Conservation (phyloP, 129 eudicot genomes). For the Pittosporum tobira region DNA sequence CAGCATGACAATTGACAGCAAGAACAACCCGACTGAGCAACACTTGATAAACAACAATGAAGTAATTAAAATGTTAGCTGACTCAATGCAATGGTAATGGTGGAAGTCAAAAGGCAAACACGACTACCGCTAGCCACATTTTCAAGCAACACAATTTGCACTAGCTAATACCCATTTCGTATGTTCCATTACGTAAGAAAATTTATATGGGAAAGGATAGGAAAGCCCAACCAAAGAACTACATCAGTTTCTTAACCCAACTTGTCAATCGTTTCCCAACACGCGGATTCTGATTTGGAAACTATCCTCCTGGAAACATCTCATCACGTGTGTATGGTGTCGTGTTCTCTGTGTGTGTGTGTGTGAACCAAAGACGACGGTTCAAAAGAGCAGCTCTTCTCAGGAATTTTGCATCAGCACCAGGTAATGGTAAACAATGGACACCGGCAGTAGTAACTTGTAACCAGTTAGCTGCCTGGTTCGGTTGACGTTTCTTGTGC, state of each 20-base stretch:
- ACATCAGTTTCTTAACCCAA: conserved; percentile 71
- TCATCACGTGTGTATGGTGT: conserved; percentile 55
- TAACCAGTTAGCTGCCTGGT: conserved; percentile 74
- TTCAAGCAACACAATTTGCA: too few relatives aligned
- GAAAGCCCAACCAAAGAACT: conserved; percentile 58
- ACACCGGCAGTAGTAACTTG: conserved; percentile 69
- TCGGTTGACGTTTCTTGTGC: conserved; percentile 72
- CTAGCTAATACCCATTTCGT: too few relatives aligned
- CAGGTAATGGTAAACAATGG: conserved; percentile 70
- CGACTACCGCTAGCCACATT: too few relatives aligned
- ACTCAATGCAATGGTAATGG: too few relatives aligned
- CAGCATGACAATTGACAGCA: too few relatives aligned
- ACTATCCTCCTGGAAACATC: conserved; percentile 76
- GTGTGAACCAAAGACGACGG: conserved; percentile 80
- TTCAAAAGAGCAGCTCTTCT: conserved; percentile 74
- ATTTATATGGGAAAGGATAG: not conserved
- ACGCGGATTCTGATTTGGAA: conserved; percentile 82
- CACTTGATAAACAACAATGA: not conserved
- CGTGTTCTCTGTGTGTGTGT: too few relatives aligned
- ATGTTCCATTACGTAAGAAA: not conserved
- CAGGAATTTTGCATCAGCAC: conserved; percentile 60
- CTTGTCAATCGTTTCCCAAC: conserved; percentile 72
- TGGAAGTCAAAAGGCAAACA: too few relatives aligned
- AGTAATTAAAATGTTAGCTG: too few relatives aligned
- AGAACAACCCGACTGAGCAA: too few relatives aligned